phyloP scores from a whole-genome alignment of 805 yeast species.

The Lipomyces spencermartinsiae region DNA sequence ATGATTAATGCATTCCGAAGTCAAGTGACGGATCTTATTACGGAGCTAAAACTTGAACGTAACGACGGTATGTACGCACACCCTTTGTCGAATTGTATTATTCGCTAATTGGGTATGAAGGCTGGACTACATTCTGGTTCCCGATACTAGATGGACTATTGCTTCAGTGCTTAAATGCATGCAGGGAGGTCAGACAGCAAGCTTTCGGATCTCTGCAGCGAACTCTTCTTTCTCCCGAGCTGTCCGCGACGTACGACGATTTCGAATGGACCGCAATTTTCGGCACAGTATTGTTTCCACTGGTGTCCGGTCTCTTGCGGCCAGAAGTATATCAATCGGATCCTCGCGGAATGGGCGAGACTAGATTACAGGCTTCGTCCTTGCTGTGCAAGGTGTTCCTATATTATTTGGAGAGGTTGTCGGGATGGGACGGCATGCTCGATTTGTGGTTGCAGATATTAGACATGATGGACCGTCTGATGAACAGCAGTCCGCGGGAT shows the following conservation, averaged over 20 bases:
- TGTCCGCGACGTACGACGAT: slow-evolving; percentile 30
- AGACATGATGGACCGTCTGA: slow-evolving; percentile 49
- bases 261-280: slow-evolving; percentile 55
- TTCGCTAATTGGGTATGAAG: slow-evolving; percentile 5
- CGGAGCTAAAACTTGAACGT: slow-evolving; percentile 30
- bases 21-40: slow-evolving; percentile 44
- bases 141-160: slow-evolving; percentile 83
- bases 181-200: slow-evolving; percentile 71
- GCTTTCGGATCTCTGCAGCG: slow-evolving; percentile 69
- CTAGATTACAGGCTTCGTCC: slow-evolving; percentile 71
- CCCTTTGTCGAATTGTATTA: background rate
- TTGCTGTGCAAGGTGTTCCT: slow-evolving; percentile 70
- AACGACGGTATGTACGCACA: slow-evolving; percentile 45
- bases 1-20: slow-evolving; percentile 48
- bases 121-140: slow-evolving; percentile 49
- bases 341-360: slow-evolving; percentile 63
- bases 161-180: slow-evolving; percentile 88
- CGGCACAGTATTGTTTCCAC: slow-evolving; percentile 76
- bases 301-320: slow-evolving; percentile 67
- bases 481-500: slow-evolving; percentile 49
- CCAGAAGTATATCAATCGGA: slow-evolving; percentile 70
- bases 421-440: slow-evolving; percentile 42
- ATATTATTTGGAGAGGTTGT: slow-evolving; percentile 51
- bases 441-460: slow-evolving; percentile 48
- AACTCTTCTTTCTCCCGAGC: slow-evolving; percentile 53